These are phyloP conservation scores for Fraxinus paxiana DNA, from an alignment of 305 asterid genomes.

Conservation along the genomic window DNA sequence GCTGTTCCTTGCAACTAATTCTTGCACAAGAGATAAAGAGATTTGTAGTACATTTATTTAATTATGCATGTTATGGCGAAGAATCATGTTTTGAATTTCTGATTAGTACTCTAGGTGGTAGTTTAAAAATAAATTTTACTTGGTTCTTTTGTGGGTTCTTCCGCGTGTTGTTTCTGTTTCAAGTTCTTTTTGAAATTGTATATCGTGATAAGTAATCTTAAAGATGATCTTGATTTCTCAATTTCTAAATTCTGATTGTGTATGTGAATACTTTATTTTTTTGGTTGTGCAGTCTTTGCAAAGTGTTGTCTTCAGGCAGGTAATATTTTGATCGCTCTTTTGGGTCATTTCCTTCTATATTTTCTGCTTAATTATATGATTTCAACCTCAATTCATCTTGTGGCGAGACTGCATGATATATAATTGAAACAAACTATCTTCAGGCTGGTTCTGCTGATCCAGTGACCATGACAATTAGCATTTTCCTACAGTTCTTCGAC, in stretches of 20 bases:
- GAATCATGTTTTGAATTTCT: background rate
- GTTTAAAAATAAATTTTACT: background rate
- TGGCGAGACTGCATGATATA: conserved; percentile 14
- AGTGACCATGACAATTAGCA: conserved; percentile 85
- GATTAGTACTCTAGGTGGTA: background rate
- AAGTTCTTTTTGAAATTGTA: conserved; percentile 7
- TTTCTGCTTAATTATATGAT: conserved; percentile 8
- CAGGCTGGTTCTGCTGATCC: conserved; percentile 98
- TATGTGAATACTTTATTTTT: conserved; percentile 26
- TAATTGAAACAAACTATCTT: conserved; percentile 25
- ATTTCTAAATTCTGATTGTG: conserved; percentile 19
- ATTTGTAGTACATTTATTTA: background rate
- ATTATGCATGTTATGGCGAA: background rate
- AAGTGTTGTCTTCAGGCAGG: conserved; percentile 97
- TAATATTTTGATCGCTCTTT: conserved; percentile 28
- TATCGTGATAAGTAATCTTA: background rate
- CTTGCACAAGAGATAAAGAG: background rate
- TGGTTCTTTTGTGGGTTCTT: background rate
- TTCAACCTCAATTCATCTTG: conserved; percentile 13
- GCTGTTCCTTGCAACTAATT: background rate
- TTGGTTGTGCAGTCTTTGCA: conserved; percentile 84
- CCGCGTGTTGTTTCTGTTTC: background rate
- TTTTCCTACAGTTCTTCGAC: conserved; percentile 84
- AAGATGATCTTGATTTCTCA: background rate
- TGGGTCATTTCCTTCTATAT: background rate